Percentiles rank a stretch among this genome's conserved stretches.
phyloP scores from a whole-genome alignment of 257 asterid species.

The Ilex aquifolium region DNA sequence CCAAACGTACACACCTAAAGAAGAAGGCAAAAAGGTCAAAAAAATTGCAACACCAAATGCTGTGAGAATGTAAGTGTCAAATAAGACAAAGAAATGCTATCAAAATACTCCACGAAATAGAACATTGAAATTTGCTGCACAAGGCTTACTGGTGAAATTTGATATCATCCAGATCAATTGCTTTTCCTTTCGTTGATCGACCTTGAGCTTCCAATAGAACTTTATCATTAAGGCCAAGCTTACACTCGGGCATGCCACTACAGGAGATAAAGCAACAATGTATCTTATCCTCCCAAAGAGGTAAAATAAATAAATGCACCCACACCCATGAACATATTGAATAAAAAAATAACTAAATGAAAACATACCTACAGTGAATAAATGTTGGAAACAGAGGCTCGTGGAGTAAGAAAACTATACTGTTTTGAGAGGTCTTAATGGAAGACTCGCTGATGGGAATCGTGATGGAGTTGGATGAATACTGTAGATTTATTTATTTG shows the following conservation, averaged over 20 bases:
- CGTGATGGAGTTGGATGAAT: no score
- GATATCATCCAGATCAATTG: conserved; percentile 49
- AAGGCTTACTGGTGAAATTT: conserved; percentile 48
- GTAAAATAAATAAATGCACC: no score
- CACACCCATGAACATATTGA: no score
- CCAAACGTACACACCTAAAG: conserved; percentile 49
- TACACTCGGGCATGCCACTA: conserved; percentile 52
- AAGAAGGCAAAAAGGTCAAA: neutral
- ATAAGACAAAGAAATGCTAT: no score
- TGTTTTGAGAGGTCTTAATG: no score
- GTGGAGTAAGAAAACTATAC: no score
- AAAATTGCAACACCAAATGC: neutral
- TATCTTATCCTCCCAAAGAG: no score
- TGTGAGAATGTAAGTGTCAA: neutral
- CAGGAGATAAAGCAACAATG: neutral
- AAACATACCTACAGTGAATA: no score
- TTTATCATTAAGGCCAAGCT: conserved; percentile 47
- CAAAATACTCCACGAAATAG: neutral
- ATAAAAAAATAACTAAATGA: no score
- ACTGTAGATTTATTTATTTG: no score
- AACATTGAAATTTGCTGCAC: neutral
- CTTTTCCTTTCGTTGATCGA: conserved; percentile 41
- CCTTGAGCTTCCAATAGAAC: conserved; percentile 51
- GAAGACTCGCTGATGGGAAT: no score
- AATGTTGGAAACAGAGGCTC: no score